phyloP scores from a whole-genome alignment of 768 basidiomycete genomes.

The Austroboletus festivus region DNA sequence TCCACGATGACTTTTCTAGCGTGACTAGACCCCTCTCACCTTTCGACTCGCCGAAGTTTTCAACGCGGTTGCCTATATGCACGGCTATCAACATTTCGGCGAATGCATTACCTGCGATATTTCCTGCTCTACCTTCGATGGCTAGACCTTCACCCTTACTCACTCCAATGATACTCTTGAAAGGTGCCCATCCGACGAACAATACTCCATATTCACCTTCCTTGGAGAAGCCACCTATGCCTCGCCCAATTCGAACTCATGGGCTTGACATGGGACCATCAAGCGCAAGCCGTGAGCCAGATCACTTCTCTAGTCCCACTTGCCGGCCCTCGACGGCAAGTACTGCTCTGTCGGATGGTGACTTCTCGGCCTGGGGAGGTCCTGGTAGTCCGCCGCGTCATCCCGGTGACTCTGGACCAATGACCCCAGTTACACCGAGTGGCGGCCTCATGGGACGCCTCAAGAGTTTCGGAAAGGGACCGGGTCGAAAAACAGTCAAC shows the following conservation, averaged over 20 bases:
- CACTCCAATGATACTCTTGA: conserved; percentile 57
- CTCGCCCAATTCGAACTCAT: conserved; percentile 40
- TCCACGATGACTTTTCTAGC: conserved; percentile 17
- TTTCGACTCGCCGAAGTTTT: conserved; percentile 28
- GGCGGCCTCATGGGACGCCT: conserved; percentile 75
- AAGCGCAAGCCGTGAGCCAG: conserved; percentile 35
- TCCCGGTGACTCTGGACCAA: conserved; percentile 32
- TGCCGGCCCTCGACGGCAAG: conserved; percentile 46
- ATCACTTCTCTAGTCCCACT: conserved; percentile 51
- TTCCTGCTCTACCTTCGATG: conserved; percentile 46
- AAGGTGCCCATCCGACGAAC: conserved; percentile 27
- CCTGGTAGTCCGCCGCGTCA: conserved; percentile 36
- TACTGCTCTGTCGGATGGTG: conserved; percentile 45
- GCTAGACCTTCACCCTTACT: conserved; percentile 53
- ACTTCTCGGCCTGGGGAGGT: conserved; percentile 43
- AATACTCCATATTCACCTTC: conserved; percentile 46
- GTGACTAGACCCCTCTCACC: conserved; percentile 26
- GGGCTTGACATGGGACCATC: conserved; percentile 39
- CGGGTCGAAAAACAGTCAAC: conserved; percentile 32
- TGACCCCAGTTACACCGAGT: conserved; percentile 49
- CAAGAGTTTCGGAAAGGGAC: conserved; percentile 67
- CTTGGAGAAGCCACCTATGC: conserved; percentile 30
- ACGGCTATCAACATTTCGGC: conserved; percentile 58
- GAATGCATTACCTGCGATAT: conserved; percentile 61
- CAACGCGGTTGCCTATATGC: conserved; percentile 25